These are phyloP conservation scores for Ophidiomyces ophidiicola DNA, from an alignment of 2,329 filamentous ascomycete species.

Conservation along the genomic window DNA sequence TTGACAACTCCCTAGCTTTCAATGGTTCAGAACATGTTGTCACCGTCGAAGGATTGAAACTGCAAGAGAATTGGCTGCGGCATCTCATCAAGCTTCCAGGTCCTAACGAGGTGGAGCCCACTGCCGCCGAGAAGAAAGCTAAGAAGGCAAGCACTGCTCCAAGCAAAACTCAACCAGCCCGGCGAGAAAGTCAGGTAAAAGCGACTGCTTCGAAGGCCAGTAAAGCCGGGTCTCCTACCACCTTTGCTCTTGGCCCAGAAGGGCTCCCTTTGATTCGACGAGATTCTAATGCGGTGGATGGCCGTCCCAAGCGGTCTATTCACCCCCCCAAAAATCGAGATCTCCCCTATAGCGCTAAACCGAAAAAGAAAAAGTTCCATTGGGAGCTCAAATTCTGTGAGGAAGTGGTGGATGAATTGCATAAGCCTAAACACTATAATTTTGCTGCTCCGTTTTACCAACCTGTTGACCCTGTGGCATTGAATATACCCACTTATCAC, in stretches of 20 bases:
- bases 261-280: constrained; percentile 73
- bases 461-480: constrained; percentile 83
- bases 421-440: constrained; percentile 56
- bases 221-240: constrained; percentile 30
- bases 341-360: constrained; percentile 74
- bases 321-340: constrained; percentile 84
- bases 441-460: constrained; percentile 64
- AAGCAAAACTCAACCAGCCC: constrained; percentile 33
- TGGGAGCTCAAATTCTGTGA: constrained; percentile 85
- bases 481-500: constrained; percentile 88
- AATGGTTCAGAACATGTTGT: constrained; percentile 70
- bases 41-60: constrained; percentile 52
- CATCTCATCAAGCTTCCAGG: constrained; percentile 50
- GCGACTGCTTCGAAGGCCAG: constrained; percentile 24
- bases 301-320: constrained; percentile 83
- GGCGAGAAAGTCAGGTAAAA: constrained; percentile 33
- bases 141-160: constrained; percentile 29
- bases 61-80: constrained; percentile 48
- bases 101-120: constrained; percentile 45
- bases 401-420: constrained; percentile 63
- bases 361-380: constrained; percentile 81
- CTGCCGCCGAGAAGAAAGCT: constrained; percentile 50
- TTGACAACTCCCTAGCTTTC: constrained; percentile 67
- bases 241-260: constrained; percentile 65
- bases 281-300: constrained; percentile 65